Evolutionary conservation across 2,329 filamentous ascomycete species (phyloP), one percentile per base, ranked within the genome.

Genomic region (Cryphonectria radicalis): DNA sequence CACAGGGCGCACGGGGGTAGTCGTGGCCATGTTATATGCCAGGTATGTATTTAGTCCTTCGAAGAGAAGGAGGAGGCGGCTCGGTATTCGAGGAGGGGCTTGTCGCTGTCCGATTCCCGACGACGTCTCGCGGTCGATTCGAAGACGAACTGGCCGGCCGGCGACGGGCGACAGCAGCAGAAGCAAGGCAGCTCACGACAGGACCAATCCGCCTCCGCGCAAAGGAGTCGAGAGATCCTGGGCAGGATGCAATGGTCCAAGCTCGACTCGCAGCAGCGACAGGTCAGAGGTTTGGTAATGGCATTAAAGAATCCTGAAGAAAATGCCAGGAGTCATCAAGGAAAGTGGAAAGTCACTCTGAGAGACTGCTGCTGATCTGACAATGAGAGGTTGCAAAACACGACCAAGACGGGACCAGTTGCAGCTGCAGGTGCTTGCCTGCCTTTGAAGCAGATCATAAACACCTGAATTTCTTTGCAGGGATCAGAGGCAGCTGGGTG

Each of bases 1-100:
- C 64, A 94, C 85, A 73, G 89, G 89, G 76, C 92, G 90, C 82
- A 91, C 86, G 55, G 93, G 93, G 70, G 93, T 93, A 74, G 84
- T 81, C 74, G 88, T 87, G 67, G 88, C 84, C 88, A 90, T 90
- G 73, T 71, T 76, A 43, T 76, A 43, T 71, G 50, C 55, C 35
- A 25, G n/a, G 59, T 22, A 32, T 40, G 37, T 25, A 13, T 8
- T 55, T n/a, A 43, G 50, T 40, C 43, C 17, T 63, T 65, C 22
- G 46, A 70, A 37, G 46, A 55, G 40, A n/a, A n/a, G 46, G 22
- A 50, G 46, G 46, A 10, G 55, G 42, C 40, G 43, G 25, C 43
- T 57, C 43, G 63, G 62, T 40, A 22, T 42, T 25, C 17, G 57
- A 35, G 35, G 37, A 25, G 2, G 32, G 22, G 22, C 64, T 55